These are phyloP conservation scores for Arxiozyma telluris DNA, from an alignment of 1,139 yeast genomes.

Conservation along the genomic window DNA sequence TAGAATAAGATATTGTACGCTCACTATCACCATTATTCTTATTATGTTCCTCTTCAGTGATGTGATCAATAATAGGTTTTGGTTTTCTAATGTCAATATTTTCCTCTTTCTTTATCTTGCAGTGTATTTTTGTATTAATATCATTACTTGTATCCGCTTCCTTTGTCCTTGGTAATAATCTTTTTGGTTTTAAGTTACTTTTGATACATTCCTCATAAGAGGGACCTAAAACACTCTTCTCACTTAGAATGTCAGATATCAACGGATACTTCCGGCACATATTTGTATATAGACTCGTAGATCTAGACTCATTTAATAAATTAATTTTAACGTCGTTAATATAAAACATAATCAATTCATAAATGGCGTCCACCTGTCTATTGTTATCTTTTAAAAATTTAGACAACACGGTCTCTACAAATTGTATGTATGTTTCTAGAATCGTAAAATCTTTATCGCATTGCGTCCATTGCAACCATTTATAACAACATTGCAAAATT, in stretches of 20 bases:
- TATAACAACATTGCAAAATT: slow-evolving; percentile 14
- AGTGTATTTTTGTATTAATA: neutral
- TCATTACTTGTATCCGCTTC: neutral
- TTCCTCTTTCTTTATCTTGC: neutral
- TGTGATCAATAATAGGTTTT: neutral
- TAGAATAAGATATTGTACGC: no score
- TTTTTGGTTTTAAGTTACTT: neutral
- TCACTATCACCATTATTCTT: no score
- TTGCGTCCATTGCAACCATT: slow-evolving; percentile 6
- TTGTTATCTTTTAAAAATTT: neutral
- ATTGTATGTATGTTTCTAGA: slow-evolving; percentile 1
- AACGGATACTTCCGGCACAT: neutral
- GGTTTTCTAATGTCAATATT: neutral
- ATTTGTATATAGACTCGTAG: neutral
- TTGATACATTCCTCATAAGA: neutral
- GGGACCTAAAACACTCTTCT: neutral
- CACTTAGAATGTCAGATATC: neutral
- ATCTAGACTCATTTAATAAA: neutral
- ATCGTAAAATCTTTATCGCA: neutral
- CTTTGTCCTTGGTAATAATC: neutral
- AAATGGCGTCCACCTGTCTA: neutral
- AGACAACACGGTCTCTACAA: neutral
- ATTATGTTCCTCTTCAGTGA: neutral
- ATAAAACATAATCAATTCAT: slow-evolving; percentile 3
- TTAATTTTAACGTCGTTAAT: neutral